Percentiles rank a stretch among this genome's conserved stretches.
These are phyloP conservation scores for Fusarium albosuccineum DNA, from an alignment of 2,329 filamentous ascomycete species.

Conservation along the genomic window DNA sequence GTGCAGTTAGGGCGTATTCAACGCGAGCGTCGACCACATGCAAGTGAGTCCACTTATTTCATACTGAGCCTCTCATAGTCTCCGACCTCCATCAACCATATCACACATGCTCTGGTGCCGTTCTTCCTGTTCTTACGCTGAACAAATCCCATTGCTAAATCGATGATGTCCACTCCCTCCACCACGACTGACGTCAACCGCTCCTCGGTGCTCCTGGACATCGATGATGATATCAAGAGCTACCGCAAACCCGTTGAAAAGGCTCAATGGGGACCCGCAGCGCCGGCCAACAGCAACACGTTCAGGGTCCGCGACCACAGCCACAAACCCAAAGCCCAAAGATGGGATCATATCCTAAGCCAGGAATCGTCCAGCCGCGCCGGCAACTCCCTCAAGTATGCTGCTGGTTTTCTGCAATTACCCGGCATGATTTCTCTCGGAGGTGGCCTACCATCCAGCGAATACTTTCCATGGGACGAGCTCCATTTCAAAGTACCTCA, in stretches of 20 bases:
- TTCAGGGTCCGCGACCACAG: background rate
- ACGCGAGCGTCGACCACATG: too few species aligned
- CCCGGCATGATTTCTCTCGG: background rate
- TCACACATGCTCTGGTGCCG: too few species aligned
- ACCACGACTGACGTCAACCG: background rate
- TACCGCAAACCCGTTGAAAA: background rate
- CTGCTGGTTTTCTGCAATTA: background rate
- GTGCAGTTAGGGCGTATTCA: too few species aligned
- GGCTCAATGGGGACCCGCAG: background rate
- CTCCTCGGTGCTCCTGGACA: background rate
- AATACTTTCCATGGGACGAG: slow-evolving; percentile 1
- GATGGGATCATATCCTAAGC: background rate
- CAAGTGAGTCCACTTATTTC: too few species aligned
- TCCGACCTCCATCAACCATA: too few species aligned
- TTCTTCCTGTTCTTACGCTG: too few species aligned
- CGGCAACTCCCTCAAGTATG: background rate
- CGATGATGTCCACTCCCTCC: too few species aligned
- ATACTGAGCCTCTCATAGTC: too few species aligned
- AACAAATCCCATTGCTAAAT: too few species aligned
- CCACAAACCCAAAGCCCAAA: background rate
- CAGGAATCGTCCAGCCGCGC: background rate
- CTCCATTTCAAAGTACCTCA: background rate
- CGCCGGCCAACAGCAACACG: background rate
- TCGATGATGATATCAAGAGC: background rate
- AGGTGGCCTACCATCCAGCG: background rate